Evolutionary conservation across 192 early-diverging fungal species (phyloP).

Genomic region (Backusella circina): DNA sequence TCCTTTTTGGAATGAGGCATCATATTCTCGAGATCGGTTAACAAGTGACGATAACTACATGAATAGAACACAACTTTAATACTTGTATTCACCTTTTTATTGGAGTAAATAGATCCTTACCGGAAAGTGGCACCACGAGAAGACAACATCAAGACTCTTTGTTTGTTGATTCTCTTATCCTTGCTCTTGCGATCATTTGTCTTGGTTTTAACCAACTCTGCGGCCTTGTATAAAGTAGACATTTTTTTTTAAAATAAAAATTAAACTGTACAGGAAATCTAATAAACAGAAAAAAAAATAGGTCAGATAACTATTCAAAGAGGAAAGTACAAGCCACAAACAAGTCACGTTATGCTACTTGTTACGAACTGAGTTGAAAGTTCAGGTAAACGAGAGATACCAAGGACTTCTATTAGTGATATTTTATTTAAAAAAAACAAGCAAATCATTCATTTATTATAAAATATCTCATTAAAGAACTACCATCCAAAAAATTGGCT

Average conservation of each 20-base stretch:
- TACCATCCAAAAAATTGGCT: too few relatives aligned
- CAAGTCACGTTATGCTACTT: neutral
- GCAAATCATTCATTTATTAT: too few relatives aligned
- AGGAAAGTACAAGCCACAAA: neutral
- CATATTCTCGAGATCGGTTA: constrained; percentile 83
- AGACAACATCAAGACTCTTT: constrained; percentile 84
- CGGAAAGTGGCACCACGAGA: constrained; percentile 85
- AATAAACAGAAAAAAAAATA: constrained; percentile 1
- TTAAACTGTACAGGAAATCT: neutral
- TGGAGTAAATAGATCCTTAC: constrained; percentile 39
- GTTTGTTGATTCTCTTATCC: constrained; percentile 73
- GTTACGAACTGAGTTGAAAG: neutral
- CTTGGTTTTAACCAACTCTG: constrained; percentile 18
- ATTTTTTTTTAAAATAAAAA: constrained; percentile 10
- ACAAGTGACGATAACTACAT: constrained; percentile 84
- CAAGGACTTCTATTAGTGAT: too few relatives aligned
- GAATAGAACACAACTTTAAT: too few relatives aligned
- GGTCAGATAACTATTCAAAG: neutral
- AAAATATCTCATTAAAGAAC: too few relatives aligned
- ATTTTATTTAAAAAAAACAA: too few relatives aligned
- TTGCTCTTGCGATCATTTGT: constrained; percentile 38
- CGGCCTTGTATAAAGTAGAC: constrained; percentile 40
- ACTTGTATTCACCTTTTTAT: too few relatives aligned
- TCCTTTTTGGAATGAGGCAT: constrained; percentile 97
- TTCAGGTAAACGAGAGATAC: too few relatives aligned